Evolutionary conservation across 2,329 filamentous ascomycete genomes (phyloP).

Genomic region (Cryphonectria carpinicola): DNA sequence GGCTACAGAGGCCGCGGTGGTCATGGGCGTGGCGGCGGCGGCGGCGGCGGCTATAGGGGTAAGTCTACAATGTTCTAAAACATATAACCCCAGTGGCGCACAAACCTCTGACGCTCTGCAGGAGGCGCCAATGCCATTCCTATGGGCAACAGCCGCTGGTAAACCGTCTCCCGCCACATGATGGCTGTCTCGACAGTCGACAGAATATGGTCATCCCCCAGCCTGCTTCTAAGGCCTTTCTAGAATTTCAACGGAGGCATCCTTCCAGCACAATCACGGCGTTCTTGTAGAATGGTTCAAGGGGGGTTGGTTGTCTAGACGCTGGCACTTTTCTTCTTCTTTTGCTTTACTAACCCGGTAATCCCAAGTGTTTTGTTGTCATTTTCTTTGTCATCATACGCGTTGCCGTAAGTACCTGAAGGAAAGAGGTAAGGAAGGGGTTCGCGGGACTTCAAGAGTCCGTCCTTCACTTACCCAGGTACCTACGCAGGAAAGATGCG

Average conservation of each 20-base stretch:
- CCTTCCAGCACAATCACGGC: constrained; percentile 26
- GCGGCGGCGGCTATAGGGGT: constrained; percentile 28
- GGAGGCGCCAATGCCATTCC: constrained; percentile 54
- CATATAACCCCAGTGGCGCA: constrained; percentile 19
- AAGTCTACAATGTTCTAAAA: constrained; percentile 29
- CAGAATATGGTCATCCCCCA: background rate
- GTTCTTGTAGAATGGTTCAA: constrained; percentile 29
- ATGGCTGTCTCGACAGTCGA: background rate
- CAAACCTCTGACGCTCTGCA: constrained; percentile 26
- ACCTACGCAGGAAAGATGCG: background rate
- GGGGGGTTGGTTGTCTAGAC: constrained; percentile 24
- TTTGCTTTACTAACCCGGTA: constrained; percentile 25
- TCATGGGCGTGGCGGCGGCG: constrained; percentile 51
- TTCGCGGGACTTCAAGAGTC: background rate
- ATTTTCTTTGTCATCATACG: constrained; percentile 9
- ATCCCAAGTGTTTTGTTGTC: constrained; percentile 21
- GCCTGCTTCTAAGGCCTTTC: constrained; percentile 15
- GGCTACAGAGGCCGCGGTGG: constrained; percentile 68
- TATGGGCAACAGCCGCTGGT: constrained; percentile 56
- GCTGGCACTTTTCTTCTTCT: constrained; percentile 24
- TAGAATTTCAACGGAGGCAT: constrained; percentile 21
- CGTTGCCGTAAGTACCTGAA: constrained; percentile 2
- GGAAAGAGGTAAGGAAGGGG: constrained; percentile 11
- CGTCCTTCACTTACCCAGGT: constrained; percentile 10
- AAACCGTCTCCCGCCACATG: constrained; percentile 33